These are phyloP conservation scores for Pseudocercospora pini-densiflorae DNA, from an alignment of 2,329 filamentous ascomycete genomes.

Conservation along the genomic window DNA sequence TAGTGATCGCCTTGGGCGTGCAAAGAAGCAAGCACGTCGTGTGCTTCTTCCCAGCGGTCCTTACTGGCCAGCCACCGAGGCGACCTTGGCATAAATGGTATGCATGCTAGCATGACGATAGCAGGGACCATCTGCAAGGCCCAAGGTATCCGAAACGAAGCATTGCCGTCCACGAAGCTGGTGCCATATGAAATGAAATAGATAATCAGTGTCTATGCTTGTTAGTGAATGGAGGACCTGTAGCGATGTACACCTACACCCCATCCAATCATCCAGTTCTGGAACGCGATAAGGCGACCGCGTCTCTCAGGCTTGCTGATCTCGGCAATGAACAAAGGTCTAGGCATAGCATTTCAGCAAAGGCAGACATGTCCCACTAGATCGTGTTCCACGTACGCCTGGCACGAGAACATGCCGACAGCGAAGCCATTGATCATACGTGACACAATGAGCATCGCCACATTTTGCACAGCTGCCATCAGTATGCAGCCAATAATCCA, in stretches of 20 bases:
- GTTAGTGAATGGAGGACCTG: not conserved
- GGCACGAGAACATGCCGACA: constrained; percentile 19
- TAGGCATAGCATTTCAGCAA: not conserved
- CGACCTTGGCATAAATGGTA: constrained; percentile 18
- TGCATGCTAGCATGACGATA: constrained; percentile 17
- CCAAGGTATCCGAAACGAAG: constrained; percentile 21
- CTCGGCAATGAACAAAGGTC: constrained; percentile 19
- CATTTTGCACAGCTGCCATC: constrained; percentile 17
- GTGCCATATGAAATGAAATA: constrained; percentile 21
- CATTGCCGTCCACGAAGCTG: constrained; percentile 15
- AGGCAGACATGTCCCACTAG: not conserved
- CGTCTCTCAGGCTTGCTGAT: constrained; percentile 19
- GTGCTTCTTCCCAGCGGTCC: constrained; percentile 23
- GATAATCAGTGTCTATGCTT: constrained; percentile 15
- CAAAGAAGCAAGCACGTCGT: constrained; percentile 16
- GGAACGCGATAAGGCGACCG: constrained; percentile 19
- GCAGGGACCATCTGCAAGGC: constrained; percentile 17
- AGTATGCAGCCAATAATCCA: constrained; percentile 19
- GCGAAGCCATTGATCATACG: constrained; percentile 20
- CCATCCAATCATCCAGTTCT: constrained; percentile 24
- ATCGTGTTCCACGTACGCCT: constrained; percentile 6
- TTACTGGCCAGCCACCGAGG: constrained; percentile 19
- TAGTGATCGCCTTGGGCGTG: constrained; percentile 11
- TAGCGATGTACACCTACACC: not conserved
- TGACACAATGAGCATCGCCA: constrained; percentile 13